Base-by-base conservation (phyloP, 163 green algal genomes). In the Chlamydomonas reinhardtii region DNA sequence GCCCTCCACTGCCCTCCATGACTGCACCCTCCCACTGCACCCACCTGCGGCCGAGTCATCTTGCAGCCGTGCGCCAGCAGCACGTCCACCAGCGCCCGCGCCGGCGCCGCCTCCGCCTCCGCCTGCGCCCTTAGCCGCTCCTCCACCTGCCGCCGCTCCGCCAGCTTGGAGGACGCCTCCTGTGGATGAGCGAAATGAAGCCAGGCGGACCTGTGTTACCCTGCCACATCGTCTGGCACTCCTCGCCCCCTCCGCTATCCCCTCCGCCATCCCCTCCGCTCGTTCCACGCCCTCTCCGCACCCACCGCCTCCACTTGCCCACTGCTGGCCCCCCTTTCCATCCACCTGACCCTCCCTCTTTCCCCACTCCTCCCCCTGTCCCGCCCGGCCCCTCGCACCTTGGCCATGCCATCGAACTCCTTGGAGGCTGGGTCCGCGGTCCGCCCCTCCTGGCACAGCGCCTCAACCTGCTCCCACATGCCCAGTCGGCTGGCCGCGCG, bases 401-500 rank as follows among this genome's bases (percentile, higher is more conserved):
- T 77, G 4, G 29, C 31, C 66, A 85, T 19, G 22, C 52, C 31
- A 52, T 85, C 82, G 69, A 93, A 86, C 17, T 94, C 92, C 62
- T 75, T 80, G 35, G 88, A 82, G 12, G 56, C 73, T 29, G 82
- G 74, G 27, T 94, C 91, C n/a, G 90, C 32, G 17, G 65, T 39
- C 0, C 91, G 78, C 24, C 91, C 93, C 68, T 37, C 25, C 32
- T 59, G 83, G 78, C 92, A 91, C 76, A 93, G 79, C 75, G 82
- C 34, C 62, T 65, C 24, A 52, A 69, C 85, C 73, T 73, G 39
- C n/a, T 74, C 89, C 68, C 79, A 93, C 70, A 92, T 61, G 2
- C 81, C 79, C 59, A 95, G 86, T 54, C 90, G 85, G 24, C 92
- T 56, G 22, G 91, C 91, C 1, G 92, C 91, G 61, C 82, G 86